Percentiles rank a stretch among this genome's conserved stretches.
phyloP scores from a whole-genome alignment of 1,139 yeast genomes.

The Yamadazyma friedrichii region DNA sequence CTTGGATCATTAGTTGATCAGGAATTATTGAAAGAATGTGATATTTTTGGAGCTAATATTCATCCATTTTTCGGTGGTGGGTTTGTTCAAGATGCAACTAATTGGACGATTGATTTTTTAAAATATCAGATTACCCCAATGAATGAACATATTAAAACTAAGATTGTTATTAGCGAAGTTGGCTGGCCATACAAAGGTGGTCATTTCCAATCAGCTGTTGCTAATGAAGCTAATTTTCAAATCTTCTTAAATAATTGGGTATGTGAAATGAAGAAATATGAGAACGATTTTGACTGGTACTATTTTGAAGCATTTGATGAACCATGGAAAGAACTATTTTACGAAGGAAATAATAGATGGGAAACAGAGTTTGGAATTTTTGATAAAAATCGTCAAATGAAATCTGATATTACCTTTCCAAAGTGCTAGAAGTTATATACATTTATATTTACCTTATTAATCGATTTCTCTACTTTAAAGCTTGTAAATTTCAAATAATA shows the following conservation, averaged over 20 bases:
- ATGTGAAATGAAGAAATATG: constrained; percentile 26
- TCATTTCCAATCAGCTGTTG: constrained; percentile 39
- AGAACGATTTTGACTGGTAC: constrained; percentile 50
- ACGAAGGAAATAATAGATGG: constrained; percentile 52
- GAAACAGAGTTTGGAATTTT: constrained; percentile 76
- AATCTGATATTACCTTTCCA: constrained; percentile 12
- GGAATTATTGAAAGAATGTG: constrained; percentile 40
- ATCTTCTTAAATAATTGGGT: constrained; percentile 51
- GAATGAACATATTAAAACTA: constrained; percentile 23
- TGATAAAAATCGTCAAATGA: constrained; percentile 37
- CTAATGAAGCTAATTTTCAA: constrained; percentile 46
- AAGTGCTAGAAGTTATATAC: constrained; percentile 8
- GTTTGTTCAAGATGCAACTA: constrained; percentile 43
- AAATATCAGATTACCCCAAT: constrained; percentile 39
- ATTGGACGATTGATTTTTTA: constrained; percentile 55
- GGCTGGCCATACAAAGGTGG: constrained; percentile 78
- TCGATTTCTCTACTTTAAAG: constrained; percentile 12
- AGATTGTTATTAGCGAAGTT: constrained; percentile 55
- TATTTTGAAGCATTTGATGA: constrained; percentile 75
- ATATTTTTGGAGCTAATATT: constrained; percentile 61
- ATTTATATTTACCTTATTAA: background rate
- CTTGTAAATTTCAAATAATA: constrained; percentile 44
- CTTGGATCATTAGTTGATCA: constrained; percentile 45
- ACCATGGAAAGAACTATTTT: constrained; percentile 62
- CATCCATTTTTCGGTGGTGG: constrained; percentile 73